phyloP scores from a whole-genome alignment of 1,284 basidiomycete genomes.

The Sporisorium reilianum region DNA sequence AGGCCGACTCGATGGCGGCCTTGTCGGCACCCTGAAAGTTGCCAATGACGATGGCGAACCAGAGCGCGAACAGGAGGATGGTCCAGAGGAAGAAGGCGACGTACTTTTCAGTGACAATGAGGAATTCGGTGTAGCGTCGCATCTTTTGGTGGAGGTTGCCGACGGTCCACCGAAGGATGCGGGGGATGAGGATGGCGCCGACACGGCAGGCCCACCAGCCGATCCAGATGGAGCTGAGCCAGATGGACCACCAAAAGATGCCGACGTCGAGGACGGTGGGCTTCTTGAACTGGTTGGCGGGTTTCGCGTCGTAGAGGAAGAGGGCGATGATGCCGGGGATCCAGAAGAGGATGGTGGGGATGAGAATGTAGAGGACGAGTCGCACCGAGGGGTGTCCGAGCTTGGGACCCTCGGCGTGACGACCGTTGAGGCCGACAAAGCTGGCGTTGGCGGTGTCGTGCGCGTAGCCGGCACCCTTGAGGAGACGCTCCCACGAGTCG shows the following conservation, averaged over 20 bases:
- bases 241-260: constrained; percentile 87
- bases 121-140: constrained; percentile 77
- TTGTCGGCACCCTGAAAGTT: constrained; percentile 60
- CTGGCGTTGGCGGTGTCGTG: constrained; percentile 39
- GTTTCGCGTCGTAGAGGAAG: constrained; percentile 73
- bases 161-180: constrained; percentile 29
- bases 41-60: constrained; percentile 63
- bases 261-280: constrained; percentile 73
- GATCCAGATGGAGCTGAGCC: constrained; percentile 82
- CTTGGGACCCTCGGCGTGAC: constrained; percentile 9
- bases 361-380: constrained; percentile 40
- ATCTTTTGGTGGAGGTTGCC: constrained; percentile 67
- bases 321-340: constrained; percentile 78
- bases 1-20: constrained; percentile 29
- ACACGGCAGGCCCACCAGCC: constrained; percentile 87
- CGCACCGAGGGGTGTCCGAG: constrained; percentile 35
- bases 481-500: constrained; percentile 51
- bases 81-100: constrained; percentile 80
- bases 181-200: constrained; percentile 72
- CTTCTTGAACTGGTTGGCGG: constrained; percentile 72
- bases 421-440: constrained; percentile 49
- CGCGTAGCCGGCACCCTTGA: constrained; percentile 51
- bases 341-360: constrained; percentile 61
- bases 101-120: constrained; percentile 70
- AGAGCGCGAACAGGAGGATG: constrained; percentile 74